Conservation (phyloP, 805 yeast genomes). For the Metschnikowia cerradonensis region DNA sequence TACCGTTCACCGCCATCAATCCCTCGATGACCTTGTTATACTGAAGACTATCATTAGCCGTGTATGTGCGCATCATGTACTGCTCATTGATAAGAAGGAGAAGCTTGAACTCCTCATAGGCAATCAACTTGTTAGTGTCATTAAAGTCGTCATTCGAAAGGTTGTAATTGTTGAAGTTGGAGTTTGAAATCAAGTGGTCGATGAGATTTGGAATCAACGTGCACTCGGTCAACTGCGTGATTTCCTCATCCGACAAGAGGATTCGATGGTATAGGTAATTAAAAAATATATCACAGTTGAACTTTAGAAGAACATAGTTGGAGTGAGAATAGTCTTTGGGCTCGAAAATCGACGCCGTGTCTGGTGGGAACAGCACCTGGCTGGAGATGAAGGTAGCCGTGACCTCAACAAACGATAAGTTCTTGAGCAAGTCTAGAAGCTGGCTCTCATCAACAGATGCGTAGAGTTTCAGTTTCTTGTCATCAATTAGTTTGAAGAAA, state of each 20-base stretch:
- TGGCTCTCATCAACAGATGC: slow-evolving; percentile 11
- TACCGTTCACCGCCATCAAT: slow-evolving; percentile 41
- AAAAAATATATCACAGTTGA: slow-evolving; percentile 38
- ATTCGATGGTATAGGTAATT: slow-evolving; percentile 37
- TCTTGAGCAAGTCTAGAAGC: slow-evolving; percentile 43
- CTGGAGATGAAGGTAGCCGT: slow-evolving; percentile 28
- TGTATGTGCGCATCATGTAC: slow-evolving; percentile 60
- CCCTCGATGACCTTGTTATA: slow-evolving; percentile 54
- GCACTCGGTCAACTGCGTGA: slow-evolving; percentile 24
- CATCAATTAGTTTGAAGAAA: slow-evolving; percentile 31
- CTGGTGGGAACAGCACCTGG: slow-evolving; percentile 20
- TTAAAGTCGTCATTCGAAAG: slow-evolving; percentile 30
- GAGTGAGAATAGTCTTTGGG: slow-evolving; percentile 13
- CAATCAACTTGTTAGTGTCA: slow-evolving; percentile 44
- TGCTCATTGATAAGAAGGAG: slow-evolving; percentile 81
- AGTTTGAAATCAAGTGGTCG: slow-evolving; percentile 28
- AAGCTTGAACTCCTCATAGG: slow-evolving; percentile 63
- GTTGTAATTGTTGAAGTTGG: slow-evolving; percentile 33
- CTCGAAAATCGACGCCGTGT: slow-evolving; percentile 1
- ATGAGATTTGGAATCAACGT: slow-evolving; percentile 28
- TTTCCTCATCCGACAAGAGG: slow-evolving; percentile 33
- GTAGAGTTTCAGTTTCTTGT: slow-evolving; percentile 17
- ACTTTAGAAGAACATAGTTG: slow-evolving; percentile 32
- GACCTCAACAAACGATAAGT: slow-evolving; percentile 52
- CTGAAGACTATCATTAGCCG: slow-evolving; percentile 15